These are phyloP conservation scores for Blastobotrys ciferrii DNA, from an alignment of 1,139 yeast species.

Conservation along the genomic window DNA sequence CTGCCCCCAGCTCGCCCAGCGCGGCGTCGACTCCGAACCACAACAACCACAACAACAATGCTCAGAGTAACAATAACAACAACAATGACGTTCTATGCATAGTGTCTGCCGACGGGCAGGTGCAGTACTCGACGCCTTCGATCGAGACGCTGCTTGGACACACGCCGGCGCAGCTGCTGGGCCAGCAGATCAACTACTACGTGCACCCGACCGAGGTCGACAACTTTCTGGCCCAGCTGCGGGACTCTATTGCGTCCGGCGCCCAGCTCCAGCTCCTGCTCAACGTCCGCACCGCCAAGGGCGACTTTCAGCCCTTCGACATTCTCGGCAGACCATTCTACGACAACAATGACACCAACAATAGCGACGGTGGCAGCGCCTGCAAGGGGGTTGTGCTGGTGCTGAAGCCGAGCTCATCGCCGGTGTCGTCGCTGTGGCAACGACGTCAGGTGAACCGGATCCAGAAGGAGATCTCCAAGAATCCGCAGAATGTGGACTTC, in stretches of 20 bases:
- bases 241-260: slow-evolving; percentile 9
- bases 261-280: slow-evolving; percentile 21
- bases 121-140: slow-evolving; percentile 25
- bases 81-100: slow-evolving; percentile 17
- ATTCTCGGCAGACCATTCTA: slow-evolving; percentile 20
- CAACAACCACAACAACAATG: not conserved
- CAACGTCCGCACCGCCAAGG: slow-evolving; percentile 19
- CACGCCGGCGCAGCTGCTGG: slow-evolving; percentile 20
- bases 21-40: slow-evolving; percentile 6
- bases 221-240: slow-evolving; percentile 2
- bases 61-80: not conserved
- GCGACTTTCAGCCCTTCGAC: slow-evolving; percentile 18
- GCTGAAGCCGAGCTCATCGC: slow-evolving; percentile 10
- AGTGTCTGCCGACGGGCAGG: slow-evolving; percentile 23
- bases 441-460: slow-evolving; percentile 26
- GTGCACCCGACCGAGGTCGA: slow-evolving; percentile 31
- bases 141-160: slow-evolving; percentile 23
- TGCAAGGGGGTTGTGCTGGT: slow-evolving; percentile 17
- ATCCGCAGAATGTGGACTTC: slow-evolving; percentile 1
- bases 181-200: slow-evolving; percentile 23
- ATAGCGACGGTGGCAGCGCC: slow-evolving; percentile 8
- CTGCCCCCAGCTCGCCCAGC: not conserved
- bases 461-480: slow-evolving; percentile 16
- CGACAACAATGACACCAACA: slow-evolving; percentile 12
- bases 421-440: slow-evolving; percentile 20